A percentile compares a stretch with the other conserved stretches of the same genome.
Conservation (phyloP, 306 rosid species). For the Styphnolobium japonicum region DNA sequence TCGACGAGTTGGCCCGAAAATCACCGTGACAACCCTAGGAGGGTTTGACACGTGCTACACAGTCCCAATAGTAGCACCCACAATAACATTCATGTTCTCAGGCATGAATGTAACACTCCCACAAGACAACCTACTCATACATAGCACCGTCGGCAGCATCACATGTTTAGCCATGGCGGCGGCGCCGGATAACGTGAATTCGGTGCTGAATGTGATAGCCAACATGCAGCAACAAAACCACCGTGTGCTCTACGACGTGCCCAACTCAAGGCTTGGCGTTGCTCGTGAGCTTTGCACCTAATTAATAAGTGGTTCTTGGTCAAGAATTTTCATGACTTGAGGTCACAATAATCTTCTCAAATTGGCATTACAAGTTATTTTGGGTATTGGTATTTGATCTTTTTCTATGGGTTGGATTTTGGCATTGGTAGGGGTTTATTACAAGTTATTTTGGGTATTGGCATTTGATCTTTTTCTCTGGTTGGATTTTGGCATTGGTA, state of each 20-base stretch:
- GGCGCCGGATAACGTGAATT: constrained; percentile 82
- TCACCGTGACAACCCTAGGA: constrained; percentile 57
- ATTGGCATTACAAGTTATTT: constrained; percentile 18
- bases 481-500: constrained; percentile 25
- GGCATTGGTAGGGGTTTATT: constrained; percentile 19
- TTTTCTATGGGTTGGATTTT: constrained; percentile 23
- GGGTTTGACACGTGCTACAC: constrained; percentile 95
- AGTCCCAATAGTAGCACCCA: constrained; percentile 62
- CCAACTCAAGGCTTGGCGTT: constrained; percentile 83
- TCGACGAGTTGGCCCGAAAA: constrained; percentile 44
- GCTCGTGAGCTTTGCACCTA: constrained; percentile 80
- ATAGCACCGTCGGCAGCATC: constrained; percentile 62
- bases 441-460: background rate
- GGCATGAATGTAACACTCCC: constrained; percentile 92
- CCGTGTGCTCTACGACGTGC: constrained; percentile 72
- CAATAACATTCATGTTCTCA: constrained; percentile 71
- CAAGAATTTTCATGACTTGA: constrained; percentile 9
- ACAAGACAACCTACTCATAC: constrained; percentile 70
- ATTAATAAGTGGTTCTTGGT: background rate
- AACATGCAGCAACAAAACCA: constrained; percentile 96
- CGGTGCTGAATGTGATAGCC: constrained; percentile 87
- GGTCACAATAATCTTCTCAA: background rate
- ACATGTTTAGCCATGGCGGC: constrained; percentile 85
- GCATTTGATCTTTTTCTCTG: constrained; percentile 10
- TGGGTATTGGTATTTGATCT: background rate